Evolutionary conservation across 1,139 yeast genomes (phyloP).

Genomic region (Geotrichum bryndzae): DNA sequence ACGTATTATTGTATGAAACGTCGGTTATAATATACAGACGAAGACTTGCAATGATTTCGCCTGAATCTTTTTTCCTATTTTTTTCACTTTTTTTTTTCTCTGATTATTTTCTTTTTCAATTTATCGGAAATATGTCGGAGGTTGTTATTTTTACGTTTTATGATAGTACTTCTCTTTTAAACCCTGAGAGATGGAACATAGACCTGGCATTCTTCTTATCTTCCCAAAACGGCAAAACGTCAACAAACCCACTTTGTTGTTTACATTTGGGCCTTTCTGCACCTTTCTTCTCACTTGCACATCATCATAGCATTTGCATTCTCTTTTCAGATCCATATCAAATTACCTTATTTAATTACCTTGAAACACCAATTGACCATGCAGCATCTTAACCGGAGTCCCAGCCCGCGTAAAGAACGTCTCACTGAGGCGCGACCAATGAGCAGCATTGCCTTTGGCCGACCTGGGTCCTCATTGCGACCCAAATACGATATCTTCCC

Average conservation of each 20-base stretch:
- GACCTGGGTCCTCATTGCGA: neutral
- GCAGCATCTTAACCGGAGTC: neutral
- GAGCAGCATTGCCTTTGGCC: neutral
- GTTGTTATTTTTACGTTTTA: too few relatives aligned
- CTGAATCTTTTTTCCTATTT: too few relatives aligned
- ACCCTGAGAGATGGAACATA: neutral
- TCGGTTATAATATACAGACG: neutral
- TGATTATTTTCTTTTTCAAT: too few relatives aligned
- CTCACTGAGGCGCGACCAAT: neutral
- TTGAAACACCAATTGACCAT: neutral
- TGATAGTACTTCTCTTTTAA: neutral
- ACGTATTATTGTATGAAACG: neutral
- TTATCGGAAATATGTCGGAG: neutral
- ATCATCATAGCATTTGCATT: neutral
- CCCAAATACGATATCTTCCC: constrained; percentile 1
- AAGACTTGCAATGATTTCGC: neutral
- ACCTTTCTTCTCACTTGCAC: neutral
- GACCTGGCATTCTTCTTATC: neutral
- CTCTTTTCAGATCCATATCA: too few relatives aligned
- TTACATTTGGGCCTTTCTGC: neutral
- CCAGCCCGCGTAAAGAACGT: neutral
- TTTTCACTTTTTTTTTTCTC: too few relatives aligned
- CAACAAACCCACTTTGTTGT: neutral
- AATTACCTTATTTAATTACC: neutral
- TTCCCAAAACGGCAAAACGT: neutral